These are phyloP conservation scores for Lolium perenne DNA, from an alignment of 176 grass and related monocot species.

Conservation along the genomic window DNA sequence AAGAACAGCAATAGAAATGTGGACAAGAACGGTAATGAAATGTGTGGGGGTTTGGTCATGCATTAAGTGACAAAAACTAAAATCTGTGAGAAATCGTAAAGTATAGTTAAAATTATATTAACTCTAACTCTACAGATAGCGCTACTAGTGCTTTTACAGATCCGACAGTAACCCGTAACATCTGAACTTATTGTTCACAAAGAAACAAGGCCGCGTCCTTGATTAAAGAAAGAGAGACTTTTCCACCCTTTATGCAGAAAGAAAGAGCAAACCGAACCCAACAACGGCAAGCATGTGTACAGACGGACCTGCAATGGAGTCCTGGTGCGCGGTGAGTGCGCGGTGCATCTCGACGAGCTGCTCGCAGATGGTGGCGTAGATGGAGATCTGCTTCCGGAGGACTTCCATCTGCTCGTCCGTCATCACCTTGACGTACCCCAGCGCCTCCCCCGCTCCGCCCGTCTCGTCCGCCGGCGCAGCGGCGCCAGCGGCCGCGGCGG, in stretches of 20 bases:
- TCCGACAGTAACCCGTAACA: conserved; percentile 23
- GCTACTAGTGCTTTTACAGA: background rate
- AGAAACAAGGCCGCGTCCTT: background rate
- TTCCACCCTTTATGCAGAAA: background rate
- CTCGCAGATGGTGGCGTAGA: conserved; percentile 98
- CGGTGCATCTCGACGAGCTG: conserved; percentile 97
- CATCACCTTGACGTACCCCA: conserved; percentile 87
- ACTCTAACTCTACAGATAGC: background rate
- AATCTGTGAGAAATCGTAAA: background rate
- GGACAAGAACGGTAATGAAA: background rate
- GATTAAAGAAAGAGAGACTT: background rate
- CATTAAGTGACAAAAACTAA: conserved; percentile 21
- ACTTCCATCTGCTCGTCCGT: conserved; percentile 97
- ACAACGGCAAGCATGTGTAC: background rate
- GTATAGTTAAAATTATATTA: background rate
- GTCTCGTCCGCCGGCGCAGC: conserved; percentile 38
- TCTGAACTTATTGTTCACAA: conserved; percentile 6
- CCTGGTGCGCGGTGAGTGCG: conserved; percentile 75
- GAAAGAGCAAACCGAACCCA: conserved; percentile 7
- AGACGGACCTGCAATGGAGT: conserved; percentile 69
- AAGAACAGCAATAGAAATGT: background rate
- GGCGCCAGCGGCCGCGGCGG: background rate
- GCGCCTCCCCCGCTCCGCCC: conserved; percentile 43
- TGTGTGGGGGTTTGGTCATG: conserved; percentile 1
- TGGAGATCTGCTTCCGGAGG: conserved; percentile 94